phyloP scores from a whole-genome alignment of 2,329 filamentous ascomycete species.

The Phialophora verrucosa region DNA sequence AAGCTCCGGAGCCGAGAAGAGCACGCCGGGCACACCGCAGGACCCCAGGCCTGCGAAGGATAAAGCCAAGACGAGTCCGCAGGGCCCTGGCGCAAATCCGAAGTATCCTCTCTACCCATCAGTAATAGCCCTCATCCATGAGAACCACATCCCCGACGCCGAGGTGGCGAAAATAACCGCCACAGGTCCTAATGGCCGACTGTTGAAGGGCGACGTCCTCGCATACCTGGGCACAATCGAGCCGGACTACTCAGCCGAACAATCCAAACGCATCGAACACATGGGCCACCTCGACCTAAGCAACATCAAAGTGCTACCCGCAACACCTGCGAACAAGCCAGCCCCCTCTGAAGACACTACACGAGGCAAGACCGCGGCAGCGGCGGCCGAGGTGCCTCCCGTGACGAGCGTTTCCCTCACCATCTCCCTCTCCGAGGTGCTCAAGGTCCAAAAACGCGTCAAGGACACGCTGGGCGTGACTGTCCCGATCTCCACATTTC shows the following conservation, averaged over 20 bases:
- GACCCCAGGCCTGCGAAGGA: slow-evolving; percentile 35
- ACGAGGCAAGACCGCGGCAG: slow-evolving; percentile 44
- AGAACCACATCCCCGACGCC: slow-evolving; percentile 75
- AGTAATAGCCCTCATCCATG: slow-evolving; percentile 78
- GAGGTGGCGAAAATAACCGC: slow-evolving; percentile 82
- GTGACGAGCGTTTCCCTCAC: slow-evolving; percentile 62
- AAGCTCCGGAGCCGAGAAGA: slow-evolving; percentile 39
- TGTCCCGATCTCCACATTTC: slow-evolving; percentile 83
- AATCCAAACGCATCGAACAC: slow-evolving; percentile 74
- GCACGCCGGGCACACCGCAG: slow-evolving; percentile 32
- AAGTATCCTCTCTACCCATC: slow-evolving; percentile 69
- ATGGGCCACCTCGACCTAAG: slow-evolving; percentile 86
- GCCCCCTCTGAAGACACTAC: not conserved
- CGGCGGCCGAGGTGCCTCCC: slow-evolving; percentile 40
- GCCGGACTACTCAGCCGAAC: slow-evolving; percentile 70
- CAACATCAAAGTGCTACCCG: slow-evolving; percentile 83
- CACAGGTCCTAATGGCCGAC: slow-evolving; percentile 82
- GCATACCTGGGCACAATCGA: slow-evolving; percentile 83
- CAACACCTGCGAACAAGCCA: slow-evolving; percentile 38
- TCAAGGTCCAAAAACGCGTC: slow-evolving; percentile 80
- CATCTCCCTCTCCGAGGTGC: slow-evolving; percentile 77
- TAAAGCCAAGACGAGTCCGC: slow-evolving; percentile 34
- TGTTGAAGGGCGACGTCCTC: slow-evolving; percentile 94
- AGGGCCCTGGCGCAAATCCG: slow-evolving; percentile 47
- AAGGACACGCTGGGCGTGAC: slow-evolving; percentile 77